Evolutionary conservation across 2,329 filamentous ascomycete genomes (phyloP).

Genomic region (Metarhizium anisopliae): DNA sequence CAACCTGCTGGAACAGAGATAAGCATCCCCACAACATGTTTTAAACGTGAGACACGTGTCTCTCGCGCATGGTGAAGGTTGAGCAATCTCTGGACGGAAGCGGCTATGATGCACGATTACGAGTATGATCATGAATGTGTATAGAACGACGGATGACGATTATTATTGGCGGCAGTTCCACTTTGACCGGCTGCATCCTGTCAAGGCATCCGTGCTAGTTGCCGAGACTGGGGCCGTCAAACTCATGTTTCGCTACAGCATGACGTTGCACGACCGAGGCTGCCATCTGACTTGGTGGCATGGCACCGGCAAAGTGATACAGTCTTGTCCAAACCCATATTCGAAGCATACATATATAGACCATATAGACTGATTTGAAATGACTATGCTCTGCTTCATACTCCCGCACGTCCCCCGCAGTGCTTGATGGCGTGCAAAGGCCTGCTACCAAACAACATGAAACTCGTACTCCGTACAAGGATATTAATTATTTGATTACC

Average conservation of each 20-base stretch:
- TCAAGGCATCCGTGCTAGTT: not conserved
- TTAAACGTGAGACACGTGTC: not conserved
- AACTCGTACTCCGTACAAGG: not conserved
- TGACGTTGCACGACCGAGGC: too few species aligned
- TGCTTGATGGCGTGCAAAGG: too few species aligned
- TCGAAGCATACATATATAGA: not conserved
- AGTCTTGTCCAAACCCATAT: not conserved
- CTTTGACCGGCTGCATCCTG: not conserved
- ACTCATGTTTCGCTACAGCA: not conserved
- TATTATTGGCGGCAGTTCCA: not conserved
- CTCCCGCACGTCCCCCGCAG: too few species aligned
- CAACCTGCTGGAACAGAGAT: not conserved
- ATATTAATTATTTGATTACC: not conserved
- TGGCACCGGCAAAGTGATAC: not conserved
- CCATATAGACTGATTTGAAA: not conserved
- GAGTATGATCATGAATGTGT: not conserved
- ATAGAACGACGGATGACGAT: not conserved
- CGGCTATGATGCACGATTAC: not conserved
- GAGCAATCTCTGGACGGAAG: not conserved
- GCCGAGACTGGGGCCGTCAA: not conserved
- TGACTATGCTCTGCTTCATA: not conserved
- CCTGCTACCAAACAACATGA: too few species aligned
- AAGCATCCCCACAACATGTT: not conserved
- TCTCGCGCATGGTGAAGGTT: not conserved
- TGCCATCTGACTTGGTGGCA: too few species aligned